Base-by-base conservation (phyloP, 1,284 basidiomycete genomes). In the Austropuccinia psidii region DNA sequence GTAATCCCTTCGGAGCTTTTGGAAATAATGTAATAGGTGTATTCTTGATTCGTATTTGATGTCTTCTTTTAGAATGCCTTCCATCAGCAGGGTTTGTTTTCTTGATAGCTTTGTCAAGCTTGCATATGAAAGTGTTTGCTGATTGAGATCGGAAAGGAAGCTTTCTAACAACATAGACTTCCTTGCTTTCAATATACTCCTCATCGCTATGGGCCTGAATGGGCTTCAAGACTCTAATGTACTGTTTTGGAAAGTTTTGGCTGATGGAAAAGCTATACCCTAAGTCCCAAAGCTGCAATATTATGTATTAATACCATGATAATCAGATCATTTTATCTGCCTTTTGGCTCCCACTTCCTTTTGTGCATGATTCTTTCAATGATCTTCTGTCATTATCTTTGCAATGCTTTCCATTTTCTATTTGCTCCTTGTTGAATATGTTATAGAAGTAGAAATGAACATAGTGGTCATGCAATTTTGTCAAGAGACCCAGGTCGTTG, bases 141-240 rank as follows among this genome's bases (percentile, higher is more conserved):
- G 37, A 39, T 27, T 61, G 37, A 13, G 37, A 61, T 2, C 21
- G 58, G 39, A 39, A 61, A 2, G 31, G 31, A 4, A 61, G 39
- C 2, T 31, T 61, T 43, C 43, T 43, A 9, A 61, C 43, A 5
- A 15, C n/a, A 37, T 7, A 39, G n/a, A 37, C 33, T 7, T 35
- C 58, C 19, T 61, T 31, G 13, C 27, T 8, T 9, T 31, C 29
- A 31, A 39, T n/a, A 8, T 19, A 39, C 27, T 61, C 31, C 17
- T 61, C 58, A 61, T 61, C 35, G 6, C 13, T 35, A 61, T 61
- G 58, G n/a, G n/a, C n/a, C n/a, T n/a, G n/a, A n/a, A n/a, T n/a
- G n/a, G n/a, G 58, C 58, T 33, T 21, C 19, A 8, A 61, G 17
- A 8, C 13, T 19, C 13, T 13, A 5, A 37, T 29, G 21, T 37